These are phyloP conservation scores for Mucor irregularis DNA, from an alignment of 371 early-diverging fungal genomes.

Conservation along the genomic window DNA sequence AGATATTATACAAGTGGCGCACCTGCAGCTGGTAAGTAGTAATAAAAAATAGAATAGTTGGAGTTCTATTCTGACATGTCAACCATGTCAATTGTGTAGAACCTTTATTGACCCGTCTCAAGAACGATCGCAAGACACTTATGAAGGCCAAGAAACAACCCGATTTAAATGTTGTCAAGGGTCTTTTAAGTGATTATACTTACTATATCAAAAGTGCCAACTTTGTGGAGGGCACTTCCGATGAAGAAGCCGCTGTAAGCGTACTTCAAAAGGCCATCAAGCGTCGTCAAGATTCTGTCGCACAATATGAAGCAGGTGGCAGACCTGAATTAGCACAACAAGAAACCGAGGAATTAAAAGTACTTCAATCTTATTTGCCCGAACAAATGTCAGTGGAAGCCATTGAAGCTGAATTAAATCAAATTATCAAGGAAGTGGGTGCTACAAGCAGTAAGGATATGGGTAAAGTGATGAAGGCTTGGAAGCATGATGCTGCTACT, in stretches of 20 bases:
- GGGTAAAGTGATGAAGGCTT: conserved; percentile 79
- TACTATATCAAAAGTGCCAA: conserved; percentile 71
- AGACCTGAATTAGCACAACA: conserved; percentile 67
- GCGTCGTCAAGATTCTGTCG: conserved; percentile 70
- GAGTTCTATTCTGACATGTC: too few species aligned
- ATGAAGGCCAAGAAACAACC: conserved; percentile 75
- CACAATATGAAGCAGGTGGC: conserved; percentile 58
- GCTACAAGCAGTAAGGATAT: conserved; percentile 63
- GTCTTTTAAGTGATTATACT: conserved; percentile 68
- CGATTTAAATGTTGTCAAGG: conserved; percentile 69
- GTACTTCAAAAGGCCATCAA: conserved; percentile 75
- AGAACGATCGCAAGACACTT: conserved; percentile 69
- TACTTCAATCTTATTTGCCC: conserved; percentile 72
- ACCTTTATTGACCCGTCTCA: conserved; percentile 46
- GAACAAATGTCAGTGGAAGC: conserved; percentile 65
- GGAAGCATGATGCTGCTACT: conserved; percentile 55
- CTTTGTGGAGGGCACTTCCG: conserved; percentile 33
- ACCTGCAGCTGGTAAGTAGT: conserved; percentile 12
- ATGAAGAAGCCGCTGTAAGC: conserved; percentile 49
- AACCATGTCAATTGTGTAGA: conserved; percentile 17
- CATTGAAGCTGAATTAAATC: conserved; percentile 60
- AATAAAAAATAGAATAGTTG: not conserved
- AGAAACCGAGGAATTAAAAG: conserved; percentile 61
- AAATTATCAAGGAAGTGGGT: conserved; percentile 54
- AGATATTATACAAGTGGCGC: conserved; percentile 19